These are phyloP conservation scores for Eucalyptus melliodora DNA, from an alignment of 345 rosid species.

Conservation along the genomic window DNA sequence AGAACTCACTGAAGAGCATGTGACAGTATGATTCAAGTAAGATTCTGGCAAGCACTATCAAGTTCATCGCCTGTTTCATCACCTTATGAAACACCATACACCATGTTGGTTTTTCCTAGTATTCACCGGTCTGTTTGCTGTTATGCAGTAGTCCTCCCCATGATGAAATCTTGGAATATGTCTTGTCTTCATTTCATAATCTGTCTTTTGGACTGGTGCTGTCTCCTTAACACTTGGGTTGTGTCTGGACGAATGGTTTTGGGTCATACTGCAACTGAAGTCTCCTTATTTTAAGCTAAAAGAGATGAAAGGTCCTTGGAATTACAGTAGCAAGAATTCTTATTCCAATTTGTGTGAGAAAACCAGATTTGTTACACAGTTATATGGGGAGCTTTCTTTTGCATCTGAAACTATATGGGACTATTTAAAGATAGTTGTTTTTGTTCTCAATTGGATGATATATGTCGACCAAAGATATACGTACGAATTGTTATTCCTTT, in stretches of 20 bases:
- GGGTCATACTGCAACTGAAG: not conserved
- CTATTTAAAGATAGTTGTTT: not conserved
- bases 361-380: not conserved
- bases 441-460: not conserved
- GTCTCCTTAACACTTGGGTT: not conserved
- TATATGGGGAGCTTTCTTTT: no score
- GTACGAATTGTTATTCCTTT: fast-evolving
- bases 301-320: not conserved
- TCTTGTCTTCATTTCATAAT: not conserved
- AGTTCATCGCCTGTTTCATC: no score
- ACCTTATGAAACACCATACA: no score
- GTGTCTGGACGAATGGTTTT: not conserved
- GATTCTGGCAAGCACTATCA: no score
- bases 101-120: no score
- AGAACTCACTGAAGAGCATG: no score
- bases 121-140: not conserved
- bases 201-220: not conserved
- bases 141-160: not conserved
- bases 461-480: not conserved
- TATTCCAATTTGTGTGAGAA: not conserved
- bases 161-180: not conserved
- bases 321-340: not conserved
- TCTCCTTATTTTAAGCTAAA: not conserved
- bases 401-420: not conserved
- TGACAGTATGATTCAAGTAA: no score